Percentiles rank a stretch among this genome's conserved stretches.
Evolutionary conservation across 2,329 filamentous ascomycete species (phyloP).

Genomic region (Sphaerulina populicola): DNA sequence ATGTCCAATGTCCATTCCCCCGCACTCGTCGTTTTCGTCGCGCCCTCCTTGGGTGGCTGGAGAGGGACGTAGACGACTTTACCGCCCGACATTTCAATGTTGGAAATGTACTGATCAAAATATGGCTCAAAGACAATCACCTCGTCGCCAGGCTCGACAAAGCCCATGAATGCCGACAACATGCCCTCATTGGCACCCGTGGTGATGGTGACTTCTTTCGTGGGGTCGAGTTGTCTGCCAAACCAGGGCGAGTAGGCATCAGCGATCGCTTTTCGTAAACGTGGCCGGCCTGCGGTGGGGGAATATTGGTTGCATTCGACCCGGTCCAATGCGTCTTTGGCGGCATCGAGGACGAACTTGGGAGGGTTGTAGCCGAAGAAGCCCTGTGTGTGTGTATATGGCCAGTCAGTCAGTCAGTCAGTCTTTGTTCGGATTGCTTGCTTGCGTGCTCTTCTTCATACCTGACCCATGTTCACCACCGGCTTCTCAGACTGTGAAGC

Average conservation of each 20-base stretch:
- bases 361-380: constrained; percentile 95
- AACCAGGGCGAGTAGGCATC: constrained; percentile 88
- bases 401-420: not conserved
- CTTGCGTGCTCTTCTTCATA: not conserved
- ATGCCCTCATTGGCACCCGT: constrained; percentile 89
- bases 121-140: constrained; percentile 98
- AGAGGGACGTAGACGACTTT: constrained; percentile 94
- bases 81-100: constrained; percentile 96
- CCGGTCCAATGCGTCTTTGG: constrained; percentile 76
- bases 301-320: constrained; percentile 99
- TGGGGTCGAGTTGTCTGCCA: constrained; percentile 70
- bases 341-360: constrained; percentile 79
- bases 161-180: constrained; percentile 96
- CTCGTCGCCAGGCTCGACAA: constrained; percentile 88
- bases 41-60: constrained; percentile 75
- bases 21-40: constrained; percentile 69
- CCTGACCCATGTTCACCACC: constrained; percentile 60
- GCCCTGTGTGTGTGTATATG: constrained; percentile 34
- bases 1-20: constrained; percentile 85
- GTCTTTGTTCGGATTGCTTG: not conserved
- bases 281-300: constrained; percentile 83
- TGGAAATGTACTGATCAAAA: constrained; percentile 98
- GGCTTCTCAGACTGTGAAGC: constrained; percentile 56
- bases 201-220: constrained; percentile 90
- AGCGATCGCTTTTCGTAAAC: constrained; percentile 85